phyloP scores from a whole-genome alignment of 768 basidiomycete genomes.

The Punctularia strigosozonata region DNA sequence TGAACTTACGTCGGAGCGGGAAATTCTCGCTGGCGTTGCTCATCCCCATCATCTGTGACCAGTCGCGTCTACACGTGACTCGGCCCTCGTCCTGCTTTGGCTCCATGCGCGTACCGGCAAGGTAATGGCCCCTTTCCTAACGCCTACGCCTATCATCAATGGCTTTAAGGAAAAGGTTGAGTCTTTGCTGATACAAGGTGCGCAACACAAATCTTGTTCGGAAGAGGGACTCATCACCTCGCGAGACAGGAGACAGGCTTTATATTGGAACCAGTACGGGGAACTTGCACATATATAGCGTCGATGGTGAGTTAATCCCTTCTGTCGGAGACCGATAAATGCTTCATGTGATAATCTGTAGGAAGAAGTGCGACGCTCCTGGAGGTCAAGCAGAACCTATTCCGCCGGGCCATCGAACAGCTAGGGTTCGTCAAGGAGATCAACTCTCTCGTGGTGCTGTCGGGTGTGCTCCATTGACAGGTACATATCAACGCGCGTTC shows the following conservation, averaged over 20 bases:
- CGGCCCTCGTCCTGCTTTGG: too few relatives aligned
- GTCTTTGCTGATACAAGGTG: slow-evolving; percentile 33
- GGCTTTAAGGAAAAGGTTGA: slow-evolving; percentile 41
- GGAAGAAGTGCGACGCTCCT: slow-evolving; percentile 29
- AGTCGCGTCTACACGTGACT: too few relatives aligned
- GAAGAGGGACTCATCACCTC: not conserved
- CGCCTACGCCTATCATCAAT: slow-evolving; percentile 13
- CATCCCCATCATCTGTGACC: too few relatives aligned
- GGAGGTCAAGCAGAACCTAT: slow-evolving; percentile 56
- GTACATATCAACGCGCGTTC: not conserved
- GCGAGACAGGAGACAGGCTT: slow-evolving; percentile 33
- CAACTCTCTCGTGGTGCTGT: slow-evolving; percentile 75
- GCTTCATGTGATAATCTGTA: slow-evolving; percentile 2
- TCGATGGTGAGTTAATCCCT: slow-evolving; percentile 22
- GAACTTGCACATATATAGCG: slow-evolving; percentile 38
- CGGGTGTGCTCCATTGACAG: slow-evolving; percentile 38
- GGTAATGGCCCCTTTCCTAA: slow-evolving; percentile 14
- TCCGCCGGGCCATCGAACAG: slow-evolving; percentile 73
- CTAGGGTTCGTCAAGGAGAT: slow-evolving; percentile 76
- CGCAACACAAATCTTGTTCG: slow-evolving; percentile 2
- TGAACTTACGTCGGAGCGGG: too few relatives aligned
- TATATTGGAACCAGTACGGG: slow-evolving; percentile 54
- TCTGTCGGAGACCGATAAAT: not conserved
- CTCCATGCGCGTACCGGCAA: too few relatives aligned
- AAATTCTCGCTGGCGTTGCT: too few relatives aligned